A percentile compares a stretch with the other conserved stretches of the same genome.
phyloP scores from a whole-genome alignment of 495 filamentous ascomycete genomes.

The Pyrenula massariospora region DNA sequence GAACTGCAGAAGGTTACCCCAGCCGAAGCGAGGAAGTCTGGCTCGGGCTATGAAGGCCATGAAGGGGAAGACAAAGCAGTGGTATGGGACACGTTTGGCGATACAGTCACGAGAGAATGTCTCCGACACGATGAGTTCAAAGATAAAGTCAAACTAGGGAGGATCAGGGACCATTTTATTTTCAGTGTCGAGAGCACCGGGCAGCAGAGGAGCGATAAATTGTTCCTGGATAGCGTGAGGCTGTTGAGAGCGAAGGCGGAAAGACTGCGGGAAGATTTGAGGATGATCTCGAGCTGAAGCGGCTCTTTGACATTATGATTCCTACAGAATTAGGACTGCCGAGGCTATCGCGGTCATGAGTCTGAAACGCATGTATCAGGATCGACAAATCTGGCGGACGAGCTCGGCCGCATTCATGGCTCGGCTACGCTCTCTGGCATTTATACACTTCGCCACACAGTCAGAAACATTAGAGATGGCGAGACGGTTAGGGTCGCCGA shows the following conservation, averaged over 20 bases:
- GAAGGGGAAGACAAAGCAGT: slow-evolving; percentile 71
- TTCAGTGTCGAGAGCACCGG: slow-evolving; percentile 91
- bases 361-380: too few relatives aligned
- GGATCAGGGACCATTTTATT: slow-evolving; percentile 91
- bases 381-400: too few relatives aligned
- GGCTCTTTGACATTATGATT: background rate
- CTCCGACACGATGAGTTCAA: slow-evolving; percentile 88
- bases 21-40: slow-evolving; percentile 47
- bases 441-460: too few relatives aligned
- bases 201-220: slow-evolving; percentile 78
- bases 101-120: slow-evolving; percentile 90
- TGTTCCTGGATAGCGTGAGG: slow-evolving; percentile 81
- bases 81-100: slow-evolving; percentile 67
- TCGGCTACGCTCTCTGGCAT: too few relatives aligned
- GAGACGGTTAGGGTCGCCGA: too few relatives aligned
- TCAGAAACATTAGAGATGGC: too few relatives aligned
- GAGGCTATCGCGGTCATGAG: background rate
- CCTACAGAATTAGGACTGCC: background rate
- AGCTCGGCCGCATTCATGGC: too few relatives aligned
- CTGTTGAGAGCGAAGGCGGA: slow-evolving; percentile 70
- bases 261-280: slow-evolving; percentile 50
- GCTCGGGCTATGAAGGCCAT: slow-evolving; percentile 60
- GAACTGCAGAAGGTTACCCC: slow-evolving; percentile 58
- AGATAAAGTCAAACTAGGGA: slow-evolving; percentile 85
- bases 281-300: slow-evolving; percentile 33